phyloP scores from a whole-genome alignment of 2,329 filamentous ascomycete genomes.

The Neofusicoccum sp. region DNA sequence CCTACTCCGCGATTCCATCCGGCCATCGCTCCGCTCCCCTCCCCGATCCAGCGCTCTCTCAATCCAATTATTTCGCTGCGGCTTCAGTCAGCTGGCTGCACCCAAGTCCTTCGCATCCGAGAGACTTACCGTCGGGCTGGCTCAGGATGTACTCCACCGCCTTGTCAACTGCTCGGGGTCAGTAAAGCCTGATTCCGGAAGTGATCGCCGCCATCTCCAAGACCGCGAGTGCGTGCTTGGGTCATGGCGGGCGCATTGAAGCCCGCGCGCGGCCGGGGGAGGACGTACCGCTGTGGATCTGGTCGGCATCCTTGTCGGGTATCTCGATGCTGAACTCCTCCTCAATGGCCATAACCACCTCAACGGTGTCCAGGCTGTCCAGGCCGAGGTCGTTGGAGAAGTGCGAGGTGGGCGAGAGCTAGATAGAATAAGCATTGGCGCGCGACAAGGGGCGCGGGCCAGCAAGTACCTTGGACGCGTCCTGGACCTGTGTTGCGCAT shows the following conservation, averaged over 20 bases:
- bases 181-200: constrained; percentile 27
- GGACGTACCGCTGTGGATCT: constrained; percentile 85
- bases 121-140: constrained; percentile 82
- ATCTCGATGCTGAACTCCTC: constrained; percentile 97
- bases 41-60: constrained; percentile 25
- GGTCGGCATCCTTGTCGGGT: constrained; percentile 93
- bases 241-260: background rate
- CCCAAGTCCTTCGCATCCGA: background rate
- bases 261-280: background rate
- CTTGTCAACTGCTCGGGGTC: constrained; percentile 72
- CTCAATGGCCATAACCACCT: constrained; percentile 99
- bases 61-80: constrained; percentile 36
- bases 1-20: constrained; percentile 28
- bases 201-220: background rate
- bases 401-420: constrained; percentile 85
- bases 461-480: constrained; percentile 57
- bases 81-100: constrained; percentile 27
- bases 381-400: constrained; percentile 97
- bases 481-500: constrained; percentile 58
- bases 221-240: background rate
- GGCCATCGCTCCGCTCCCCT: constrained; percentile 22
- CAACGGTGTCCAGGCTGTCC: constrained; percentile 96
- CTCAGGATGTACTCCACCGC: constrained; percentile 91
- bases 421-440: constrained; percentile 30
- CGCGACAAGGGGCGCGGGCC: background rate